Evolutionary conservation across 768 basidiomycete genomes (phyloP).

Genomic region (Tulasnella sp.): DNA sequence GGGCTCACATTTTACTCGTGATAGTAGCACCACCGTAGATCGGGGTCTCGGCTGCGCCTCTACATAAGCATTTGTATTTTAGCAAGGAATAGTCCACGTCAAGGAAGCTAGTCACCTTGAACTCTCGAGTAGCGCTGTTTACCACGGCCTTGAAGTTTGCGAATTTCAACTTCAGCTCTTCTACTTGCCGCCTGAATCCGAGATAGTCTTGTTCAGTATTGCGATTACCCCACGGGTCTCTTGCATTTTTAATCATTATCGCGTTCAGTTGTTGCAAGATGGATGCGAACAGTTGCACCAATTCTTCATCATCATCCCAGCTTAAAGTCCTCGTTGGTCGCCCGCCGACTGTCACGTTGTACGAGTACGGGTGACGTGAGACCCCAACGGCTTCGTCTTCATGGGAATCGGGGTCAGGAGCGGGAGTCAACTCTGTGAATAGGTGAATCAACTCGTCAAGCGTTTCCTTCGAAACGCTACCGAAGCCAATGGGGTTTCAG

Average conservation of each 20-base stretch:
- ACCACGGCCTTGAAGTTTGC: neutral
- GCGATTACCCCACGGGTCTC: no score
- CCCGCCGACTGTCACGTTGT: no score
- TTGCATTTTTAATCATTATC: neutral
- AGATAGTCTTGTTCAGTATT: no score
- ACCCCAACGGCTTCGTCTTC: no score
- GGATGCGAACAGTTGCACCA: neutral
- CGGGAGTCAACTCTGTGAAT: no score
- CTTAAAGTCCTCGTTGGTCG: neutral
- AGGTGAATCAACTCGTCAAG: no score
- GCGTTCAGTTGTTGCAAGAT: neutral
- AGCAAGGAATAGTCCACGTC: neutral
- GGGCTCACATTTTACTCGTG: neutral
- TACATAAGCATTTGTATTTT: neutral
- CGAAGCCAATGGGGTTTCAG: no score
- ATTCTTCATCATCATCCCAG: neutral
- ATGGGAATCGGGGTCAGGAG: no score
- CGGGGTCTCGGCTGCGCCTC: neutral
- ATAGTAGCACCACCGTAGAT: neutral
- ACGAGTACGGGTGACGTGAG: no score
- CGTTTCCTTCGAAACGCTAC: no score
- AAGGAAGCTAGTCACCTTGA: neutral
- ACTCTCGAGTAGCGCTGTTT: neutral
- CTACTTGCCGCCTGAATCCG: no score
- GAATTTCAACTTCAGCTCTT: neutral